A percentile compares a stretch with the other conserved stretches of the same genome.
These are phyloP conservation scores for Lodderomyces metapsilosis DNA, from an alignment of 1,139 yeast genomes.

Conservation along the genomic window DNA sequence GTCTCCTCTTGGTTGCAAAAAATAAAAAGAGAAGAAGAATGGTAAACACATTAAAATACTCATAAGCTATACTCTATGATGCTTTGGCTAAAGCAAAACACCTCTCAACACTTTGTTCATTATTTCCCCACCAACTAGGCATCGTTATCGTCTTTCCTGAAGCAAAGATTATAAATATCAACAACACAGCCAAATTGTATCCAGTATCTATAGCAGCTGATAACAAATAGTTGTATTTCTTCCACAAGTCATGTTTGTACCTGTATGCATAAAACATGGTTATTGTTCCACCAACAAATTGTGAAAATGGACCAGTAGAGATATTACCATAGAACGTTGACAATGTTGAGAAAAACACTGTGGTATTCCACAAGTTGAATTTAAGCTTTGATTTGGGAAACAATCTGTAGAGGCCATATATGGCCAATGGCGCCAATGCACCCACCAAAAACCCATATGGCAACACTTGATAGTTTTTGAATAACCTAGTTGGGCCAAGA, in stretches of 20 bases:
- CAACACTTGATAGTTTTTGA: conserved; percentile 36
- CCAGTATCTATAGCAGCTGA: conserved; percentile 56
- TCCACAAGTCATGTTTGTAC: conserved; percentile 39
- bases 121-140: conserved; percentile 55
- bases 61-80: background rate
- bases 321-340: conserved; percentile 48
- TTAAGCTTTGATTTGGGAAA: conserved; percentile 21
- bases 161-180: conserved; percentile 39
- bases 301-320: conserved; percentile 50
- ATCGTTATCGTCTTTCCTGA: conserved; percentile 28
- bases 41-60: background rate
- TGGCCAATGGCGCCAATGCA: conserved; percentile 31
- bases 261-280: conserved; percentile 46
- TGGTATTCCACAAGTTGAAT: conserved; percentile 46
- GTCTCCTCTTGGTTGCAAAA: background rate
- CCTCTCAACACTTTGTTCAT: conserved; percentile 39
- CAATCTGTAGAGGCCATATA: conserved; percentile 29
- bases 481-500: conserved; percentile 45
- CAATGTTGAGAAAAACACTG: conserved; percentile 50
- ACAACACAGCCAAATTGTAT: conserved; percentile 39
- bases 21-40: background rate
- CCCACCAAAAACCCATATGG: conserved; percentile 49
- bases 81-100: conserved; percentile 31
- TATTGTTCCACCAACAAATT: conserved; percentile 47
- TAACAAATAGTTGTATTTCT: conserved; percentile 43